These are phyloP conservation scores for Calonectria hongkongensis DNA, from an alignment of 2,329 filamentous ascomycete species.

Conservation along the genomic window DNA sequence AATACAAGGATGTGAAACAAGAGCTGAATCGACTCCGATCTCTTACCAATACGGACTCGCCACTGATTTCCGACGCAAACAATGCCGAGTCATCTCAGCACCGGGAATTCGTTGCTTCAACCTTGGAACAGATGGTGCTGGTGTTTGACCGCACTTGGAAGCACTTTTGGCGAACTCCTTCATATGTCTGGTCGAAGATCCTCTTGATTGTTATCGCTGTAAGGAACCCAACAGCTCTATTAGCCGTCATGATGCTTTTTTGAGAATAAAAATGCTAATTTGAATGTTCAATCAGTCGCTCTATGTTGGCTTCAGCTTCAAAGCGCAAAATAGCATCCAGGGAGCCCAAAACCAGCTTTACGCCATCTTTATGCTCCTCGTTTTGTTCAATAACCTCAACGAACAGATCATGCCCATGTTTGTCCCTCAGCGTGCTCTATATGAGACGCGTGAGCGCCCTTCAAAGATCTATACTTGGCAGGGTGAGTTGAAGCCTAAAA, in stretches of 20 bases:
- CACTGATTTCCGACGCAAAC: background rate
- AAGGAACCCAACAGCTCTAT: background rate
- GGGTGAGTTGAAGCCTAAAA: slow-evolving; percentile 38
- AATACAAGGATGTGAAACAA: background rate
- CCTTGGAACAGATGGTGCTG: slow-evolving; percentile 52
- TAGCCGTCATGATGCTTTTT: background rate
- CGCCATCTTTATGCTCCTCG: slow-evolving; percentile 79
- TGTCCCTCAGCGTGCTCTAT: slow-evolving; percentile 78
- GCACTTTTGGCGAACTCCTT: slow-evolving; percentile 83
- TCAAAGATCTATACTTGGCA: slow-evolving; percentile 75
- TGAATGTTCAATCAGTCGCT: slow-evolving; percentile 57
- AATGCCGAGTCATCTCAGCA: slow-evolving; percentile 39
- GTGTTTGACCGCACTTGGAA: slow-evolving; percentile 57
- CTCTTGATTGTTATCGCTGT: slow-evolving; percentile 70
- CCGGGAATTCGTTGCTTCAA: slow-evolving; percentile 53
- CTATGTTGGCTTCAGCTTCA: slow-evolving; percentile 81
- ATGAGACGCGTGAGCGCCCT: slow-evolving; percentile 81
- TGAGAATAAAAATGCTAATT: background rate
- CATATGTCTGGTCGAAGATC: slow-evolving; percentile 90
- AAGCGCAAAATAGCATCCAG: slow-evolving; percentile 75
- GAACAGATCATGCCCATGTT: slow-evolving; percentile 83
- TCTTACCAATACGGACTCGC: background rate
- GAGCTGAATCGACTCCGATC: slow-evolving; percentile 6
- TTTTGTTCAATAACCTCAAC: slow-evolving; percentile 76
- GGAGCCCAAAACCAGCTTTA: slow-evolving; percentile 81